Base-by-base conservation (phyloP, 2,329 filamentous ascomycete genomes). In the Alternaria atra region DNA sequence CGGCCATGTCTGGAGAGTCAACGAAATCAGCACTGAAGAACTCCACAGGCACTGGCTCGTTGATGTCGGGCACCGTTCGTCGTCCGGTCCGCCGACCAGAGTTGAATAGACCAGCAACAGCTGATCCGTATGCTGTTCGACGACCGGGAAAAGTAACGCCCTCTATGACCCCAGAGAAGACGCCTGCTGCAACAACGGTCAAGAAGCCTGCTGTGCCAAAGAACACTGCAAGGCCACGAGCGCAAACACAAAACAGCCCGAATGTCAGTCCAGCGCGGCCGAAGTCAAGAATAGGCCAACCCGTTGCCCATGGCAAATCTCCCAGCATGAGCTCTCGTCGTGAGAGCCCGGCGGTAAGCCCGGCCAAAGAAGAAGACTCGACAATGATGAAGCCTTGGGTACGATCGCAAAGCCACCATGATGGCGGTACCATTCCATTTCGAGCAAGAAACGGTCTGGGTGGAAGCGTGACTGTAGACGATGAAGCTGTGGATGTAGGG, bases 61-160 rank as follows among this genome's bases (percentile, higher is more conserved):
- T 90, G 10, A 86, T 87, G 69, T 85, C 86, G 44, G 88, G 86
- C 15, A 87, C 87, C 23, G 84, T 88, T 64, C 82, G 88, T 51
- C 84, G 84, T 54, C 84, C 76, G 4, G 72, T 75, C 30, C 74
- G 74, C 29, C 75, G 81, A 63, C 81, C 82, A 27, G 83, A 85
- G 57, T 67, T 83, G 17, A 72, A 77, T 65, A 76, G 84, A 52
- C 84, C 85, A 25, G 83, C 83, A 35, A 86, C 84, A 12, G 84
- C 86, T 30, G 85, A 87, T 66, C 85, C 85, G 12, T 86, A 85
- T 70, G 82, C 75, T 17, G 66, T 69, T 20, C 75, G 78, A 40
- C 73, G 73, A 35, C 69, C 72, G 71, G 64, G 75, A 25, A 82
- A 80, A n/a, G 78, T 78, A 34, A 83, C 82, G 13, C 82, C 83